These are phyloP conservation scores for Verbascum thapsus DNA, from an alignment of 257 asterid genomes.

Conservation along the genomic window DNA sequence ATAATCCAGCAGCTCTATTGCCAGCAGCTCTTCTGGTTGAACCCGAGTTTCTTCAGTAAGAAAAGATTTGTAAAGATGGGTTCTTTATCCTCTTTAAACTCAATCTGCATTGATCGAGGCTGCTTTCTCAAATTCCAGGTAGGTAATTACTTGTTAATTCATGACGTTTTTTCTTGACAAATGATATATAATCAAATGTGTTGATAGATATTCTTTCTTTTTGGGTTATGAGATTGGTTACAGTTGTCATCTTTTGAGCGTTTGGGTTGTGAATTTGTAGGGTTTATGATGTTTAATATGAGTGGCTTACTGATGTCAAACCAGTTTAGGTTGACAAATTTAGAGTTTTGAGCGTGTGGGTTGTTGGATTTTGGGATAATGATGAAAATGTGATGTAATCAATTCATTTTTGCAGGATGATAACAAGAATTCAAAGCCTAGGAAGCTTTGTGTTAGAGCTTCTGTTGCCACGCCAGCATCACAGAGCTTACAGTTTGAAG, in stretches of 20 bases:
- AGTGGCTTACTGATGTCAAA: constrained; percentile 4
- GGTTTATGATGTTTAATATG: constrained; percentile 13
- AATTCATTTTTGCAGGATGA: constrained; percentile 42
- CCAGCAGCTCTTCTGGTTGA: too few species aligned
- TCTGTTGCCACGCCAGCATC: constrained; percentile 51
- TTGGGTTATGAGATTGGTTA: neutral
- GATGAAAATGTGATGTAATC: neutral
- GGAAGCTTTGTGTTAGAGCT: constrained; percentile 47
- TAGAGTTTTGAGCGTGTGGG: constrained; percentile 21
- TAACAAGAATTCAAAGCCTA: constrained; percentile 32
- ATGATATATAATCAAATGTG: neutral
- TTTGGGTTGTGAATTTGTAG: neutral
- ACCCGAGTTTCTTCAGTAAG: too few species aligned
- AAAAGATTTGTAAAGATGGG: too few species aligned
- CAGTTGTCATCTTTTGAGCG: neutral
- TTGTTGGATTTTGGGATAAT: neutral
- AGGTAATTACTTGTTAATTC: too few species aligned
- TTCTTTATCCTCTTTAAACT: constrained; percentile 14
- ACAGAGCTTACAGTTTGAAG: constrained; percentile 40
- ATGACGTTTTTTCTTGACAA: too few species aligned
- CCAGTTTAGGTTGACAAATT: constrained; percentile 10
- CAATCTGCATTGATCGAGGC: constrained; percentile 7
- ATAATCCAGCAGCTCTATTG: too few species aligned
- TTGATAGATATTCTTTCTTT: neutral
- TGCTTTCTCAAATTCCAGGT: constrained; percentile 25